Evolutionary conservation across 1,139 yeast genomes (phyloP), one percentile per base, ranked within the genome.

Genomic region (Pichia terricola): DNA sequence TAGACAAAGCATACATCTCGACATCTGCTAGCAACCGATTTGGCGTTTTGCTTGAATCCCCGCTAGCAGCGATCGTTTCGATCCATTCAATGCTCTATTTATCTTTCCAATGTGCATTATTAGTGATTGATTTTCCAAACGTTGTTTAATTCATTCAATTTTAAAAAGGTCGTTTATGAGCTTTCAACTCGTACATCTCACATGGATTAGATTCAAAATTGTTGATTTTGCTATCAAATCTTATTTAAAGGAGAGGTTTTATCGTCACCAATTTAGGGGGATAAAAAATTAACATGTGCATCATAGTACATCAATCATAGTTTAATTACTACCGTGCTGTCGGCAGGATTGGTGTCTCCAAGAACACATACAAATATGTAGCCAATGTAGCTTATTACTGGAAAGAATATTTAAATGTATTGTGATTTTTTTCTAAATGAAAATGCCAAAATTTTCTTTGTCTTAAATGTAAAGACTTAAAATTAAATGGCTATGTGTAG

Each of bases 291-390:
- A 42, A 46, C 33, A 38, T 49, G 62, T 58, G 61, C 59, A 58
- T 58, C 62, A 58, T 58, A 58, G 62, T 58, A 57, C 62, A 56
- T 56, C 60, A 48, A 46, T 52, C 51, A 26, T 38, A 26, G 22
- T 28, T n/a, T 16, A 34, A 31, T 40, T 46, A 16, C 41, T 40
- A 41, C 42, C 48, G 43, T 48, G 37, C 45, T 40, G 45, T 49
- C 58, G 47, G 50, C 54, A 53, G 52, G 54, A 50, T 44, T 51
- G 59, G 60, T 57, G 62, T 57, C 62, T 58, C 62, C 62, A 58
- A 55, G 57, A 55, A 55, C 61, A 58, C 62, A 55, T 33, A 58
- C 62, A 58, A n/a, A n/a, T n/a, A n/a, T n/a, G n/a, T n/a, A n/a
- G n/a, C n/a, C n/a, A n/a, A 40, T 35, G 27, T 16, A 34, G 25